Conservation (phyloP, 495 filamentous ascomycete genomes). For the Aspergillus ostianus region DNA sequence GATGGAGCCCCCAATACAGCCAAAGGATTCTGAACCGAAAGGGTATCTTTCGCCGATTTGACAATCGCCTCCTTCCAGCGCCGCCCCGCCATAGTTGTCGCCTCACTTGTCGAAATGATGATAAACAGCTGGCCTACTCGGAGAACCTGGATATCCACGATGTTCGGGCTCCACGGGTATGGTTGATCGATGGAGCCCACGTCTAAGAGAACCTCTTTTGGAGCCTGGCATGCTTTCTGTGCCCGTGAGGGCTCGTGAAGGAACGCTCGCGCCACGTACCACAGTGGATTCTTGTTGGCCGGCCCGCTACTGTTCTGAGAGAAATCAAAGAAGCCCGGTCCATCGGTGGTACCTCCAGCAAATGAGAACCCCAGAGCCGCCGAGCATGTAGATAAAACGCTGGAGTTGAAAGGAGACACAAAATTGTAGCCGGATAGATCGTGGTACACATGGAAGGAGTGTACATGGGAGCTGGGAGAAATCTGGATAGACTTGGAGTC, state of each 20-base stretch:
- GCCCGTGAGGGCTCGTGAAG: constrained; percentile 69
- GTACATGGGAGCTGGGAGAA: constrained; percentile 57
- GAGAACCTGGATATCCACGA: constrained; percentile 88
- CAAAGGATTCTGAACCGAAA: constrained; percentile 55
- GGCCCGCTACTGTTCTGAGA: constrained; percentile 79
- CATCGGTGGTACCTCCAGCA: constrained; percentile 91
- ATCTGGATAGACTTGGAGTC: constrained; percentile 42
- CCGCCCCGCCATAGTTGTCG: constrained; percentile 90
- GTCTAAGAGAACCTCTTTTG: constrained; percentile 88
- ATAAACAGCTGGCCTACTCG: constrained; percentile 87
- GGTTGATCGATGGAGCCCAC: constrained; percentile 77
- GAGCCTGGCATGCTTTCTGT: constrained; percentile 73
- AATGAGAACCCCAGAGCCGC: constrained; percentile 95
- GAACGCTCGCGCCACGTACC: constrained; percentile 70
- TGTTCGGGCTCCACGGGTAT: constrained; percentile 89
- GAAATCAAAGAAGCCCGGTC: constrained; percentile 91
- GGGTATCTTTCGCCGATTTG: constrained; percentile 45
- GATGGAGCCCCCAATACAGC: constrained; percentile 91
- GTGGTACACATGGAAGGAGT: constrained; percentile 71
- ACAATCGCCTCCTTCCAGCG: constrained; percentile 86
- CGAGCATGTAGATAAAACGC: constrained; percentile 70
- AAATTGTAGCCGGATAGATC: constrained; percentile 76
- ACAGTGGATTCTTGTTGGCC: constrained; percentile 72
- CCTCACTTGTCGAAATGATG: constrained; percentile 86
- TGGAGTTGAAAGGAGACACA: constrained; percentile 68